A percentile compares a stretch with the other conserved stretches of the same genome.
phyloP scores from a whole-genome alignment of 495 filamentous ascomycete genomes.

The Rusavskia elegans region DNA sequence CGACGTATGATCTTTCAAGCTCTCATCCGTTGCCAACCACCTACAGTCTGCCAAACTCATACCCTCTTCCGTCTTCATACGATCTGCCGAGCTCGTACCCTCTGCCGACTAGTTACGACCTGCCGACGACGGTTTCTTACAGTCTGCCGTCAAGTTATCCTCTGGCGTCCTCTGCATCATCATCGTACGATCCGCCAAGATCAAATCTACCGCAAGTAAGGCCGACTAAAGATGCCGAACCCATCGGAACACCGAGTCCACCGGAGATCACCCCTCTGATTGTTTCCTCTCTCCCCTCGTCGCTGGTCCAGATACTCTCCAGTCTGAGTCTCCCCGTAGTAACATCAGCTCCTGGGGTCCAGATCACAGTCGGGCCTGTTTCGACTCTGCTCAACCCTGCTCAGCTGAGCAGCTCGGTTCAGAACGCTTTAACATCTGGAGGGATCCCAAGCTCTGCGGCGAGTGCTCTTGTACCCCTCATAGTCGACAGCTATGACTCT shows the following conservation, averaged over 20 bases:
- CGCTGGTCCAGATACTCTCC: slow-evolving; percentile 2
- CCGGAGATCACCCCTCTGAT: not conserved
- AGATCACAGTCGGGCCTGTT: not conserved
- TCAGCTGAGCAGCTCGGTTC: slow-evolving; percentile 7
- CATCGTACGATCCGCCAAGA: not conserved
- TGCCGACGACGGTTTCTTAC: not conserved
- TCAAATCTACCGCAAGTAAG: not conserved
- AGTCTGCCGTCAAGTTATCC: not conserved
- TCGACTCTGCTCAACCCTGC: not conserved
- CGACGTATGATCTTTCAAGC: not conserved
- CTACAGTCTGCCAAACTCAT: not conserved
- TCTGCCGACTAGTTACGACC: not conserved
- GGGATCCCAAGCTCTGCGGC: slow-evolving; percentile 6
- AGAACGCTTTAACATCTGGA: slow-evolving; percentile 6
- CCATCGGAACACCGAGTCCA: not conserved
- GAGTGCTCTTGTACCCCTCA: slow-evolving; percentile 7
- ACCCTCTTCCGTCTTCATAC: not conserved
- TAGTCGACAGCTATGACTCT: slow-evolving; percentile 5
- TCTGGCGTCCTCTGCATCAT: not conserved
- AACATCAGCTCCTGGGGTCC: not conserved
- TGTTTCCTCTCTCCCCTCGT: slow-evolving; percentile 1
- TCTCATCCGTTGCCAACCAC: not conserved
- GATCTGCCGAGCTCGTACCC: not conserved
- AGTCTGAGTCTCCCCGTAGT: not conserved
- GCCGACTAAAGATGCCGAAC: not conserved